A percentile compares a stretch with the other conserved stretches of the same genome.
Conservation (phyloP, 768 basidiomycete genomes). For the Trametes cinnabarina region DNA sequence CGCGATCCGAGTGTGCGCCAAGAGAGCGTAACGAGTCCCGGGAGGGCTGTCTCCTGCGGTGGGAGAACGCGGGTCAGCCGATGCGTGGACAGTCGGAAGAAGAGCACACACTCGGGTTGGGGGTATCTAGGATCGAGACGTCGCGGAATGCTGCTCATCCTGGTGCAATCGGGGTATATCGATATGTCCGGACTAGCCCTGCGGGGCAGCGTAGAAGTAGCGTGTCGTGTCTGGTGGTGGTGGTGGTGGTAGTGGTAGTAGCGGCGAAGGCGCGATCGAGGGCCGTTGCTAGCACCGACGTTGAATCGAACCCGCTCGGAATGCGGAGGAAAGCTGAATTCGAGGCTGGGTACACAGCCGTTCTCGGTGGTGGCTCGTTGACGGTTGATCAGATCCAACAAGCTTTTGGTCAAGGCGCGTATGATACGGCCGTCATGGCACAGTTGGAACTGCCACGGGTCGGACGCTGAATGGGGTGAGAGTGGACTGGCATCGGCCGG, state of each 20-base stretch:
- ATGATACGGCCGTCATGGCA: neutral
- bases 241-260: too few species aligned
- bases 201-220: neutral
- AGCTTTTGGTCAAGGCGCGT: too few species aligned
- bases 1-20: constrained; percentile 1
- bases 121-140: neutral
- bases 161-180: neutral
- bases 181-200: neutral
- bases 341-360: too few species aligned
- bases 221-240: too few species aligned
- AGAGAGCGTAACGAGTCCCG: constrained; percentile 11
- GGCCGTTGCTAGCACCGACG: too few species aligned
- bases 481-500: constrained; percentile 1
- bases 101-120: constrained; percentile 12
- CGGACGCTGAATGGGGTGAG: too few species aligned
- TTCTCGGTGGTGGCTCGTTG: too few species aligned
- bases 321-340: too few species aligned
- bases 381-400: too few species aligned
- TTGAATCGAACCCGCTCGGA: too few species aligned
- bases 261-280: too few species aligned
- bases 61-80: neutral
- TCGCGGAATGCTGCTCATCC: constrained; percentile 7
- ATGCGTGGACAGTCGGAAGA: neutral
- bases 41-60: constrained; percentile 16
- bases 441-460: neutral